Base-by-base conservation (phyloP, 1,284 basidiomycete genomes). In the Ceratobasidium sp. region DNA sequence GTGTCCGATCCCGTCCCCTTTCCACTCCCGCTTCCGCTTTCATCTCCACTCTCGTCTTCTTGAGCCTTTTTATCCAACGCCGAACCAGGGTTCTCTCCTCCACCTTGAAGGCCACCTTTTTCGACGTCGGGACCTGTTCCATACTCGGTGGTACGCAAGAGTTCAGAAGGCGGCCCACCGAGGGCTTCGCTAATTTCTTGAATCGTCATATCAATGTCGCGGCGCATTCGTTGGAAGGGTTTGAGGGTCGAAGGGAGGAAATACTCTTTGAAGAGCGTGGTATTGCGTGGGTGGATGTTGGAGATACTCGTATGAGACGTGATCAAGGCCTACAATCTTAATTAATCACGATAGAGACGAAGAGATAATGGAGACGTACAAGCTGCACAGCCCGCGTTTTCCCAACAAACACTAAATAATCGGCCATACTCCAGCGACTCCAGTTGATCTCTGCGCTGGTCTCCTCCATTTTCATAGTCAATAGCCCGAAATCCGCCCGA, bases 371-470 rank as follows among this genome's bases (percentile, higher is more conserved):
- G 26, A 13, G 51, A 55, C 79, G 60, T 71, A 82, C 82, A 72
- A 82, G 81, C 78, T 86, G 85, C 68, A 86, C 82, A 3, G 79
- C 78, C 9, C 83, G 81, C 0, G 82, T 83, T 23, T 81, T 78
- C 10, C 73, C 76, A 12, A 85, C 81, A 76, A 85, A 83, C 42
- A 51, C 55, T 70, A 80, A 58, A 69, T 85, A 85, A 79, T 85
- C 84, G 26, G 3, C 55, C 78, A 85, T 82, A 6, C 82, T 82
- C 80, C 82, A 85, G 3, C 81, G 81, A 15, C 84, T 84, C 70
- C 81, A 85, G 79, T 84, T 84, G 76, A 86, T 81, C 73, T 86
- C 85, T 40, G 84, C 72, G 2, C 81, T 79, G 9, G 84, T 84
- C 61, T 82, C 83, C 3, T 80, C 81, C 51, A 86, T 79, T 77